Evolutionary conservation across 306 rosid species (phyloP).

Genomic region (Medicago arabica): DNA sequence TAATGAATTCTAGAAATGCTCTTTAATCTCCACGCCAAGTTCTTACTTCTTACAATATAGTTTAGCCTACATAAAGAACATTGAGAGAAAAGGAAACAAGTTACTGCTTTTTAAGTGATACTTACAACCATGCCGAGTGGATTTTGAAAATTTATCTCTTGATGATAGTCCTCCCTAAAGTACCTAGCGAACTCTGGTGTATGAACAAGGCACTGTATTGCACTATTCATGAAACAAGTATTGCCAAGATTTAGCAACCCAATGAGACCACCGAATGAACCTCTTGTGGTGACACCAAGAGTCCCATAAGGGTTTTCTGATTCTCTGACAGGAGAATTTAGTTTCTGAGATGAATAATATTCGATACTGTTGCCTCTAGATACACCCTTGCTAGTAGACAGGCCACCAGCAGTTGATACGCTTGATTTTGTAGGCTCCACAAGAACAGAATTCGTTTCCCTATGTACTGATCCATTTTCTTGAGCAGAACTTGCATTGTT

Average conservation of each 20-base stretch:
- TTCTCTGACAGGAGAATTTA: constrained; percentile 69
- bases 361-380: constrained; percentile 66
- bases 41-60: constrained; percentile 21
- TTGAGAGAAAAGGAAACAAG: constrained; percentile 41
- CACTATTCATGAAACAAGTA: constrained; percentile 99
- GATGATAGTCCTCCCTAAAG: constrained; percentile 95
- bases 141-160: constrained; percentile 90
- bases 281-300: constrained; percentile 86
- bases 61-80: constrained; percentile 32
- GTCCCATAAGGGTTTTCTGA: constrained; percentile 63
- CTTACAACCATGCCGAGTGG: constrained; percentile 99
- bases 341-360: constrained; percentile 62
- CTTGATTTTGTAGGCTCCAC: constrained; percentile 82
- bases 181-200: constrained; percentile 94
- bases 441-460: constrained; percentile 72
- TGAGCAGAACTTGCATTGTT: constrained; percentile 62
- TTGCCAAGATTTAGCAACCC: constrained; percentile 97
- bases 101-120: constrained; percentile 50
- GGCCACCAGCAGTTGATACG: constrained; percentile 85
- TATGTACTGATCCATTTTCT: constrained; percentile 79
- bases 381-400: constrained; percentile 79
- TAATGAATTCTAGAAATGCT: constrained; percentile 7
- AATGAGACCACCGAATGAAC: constrained; percentile 86
- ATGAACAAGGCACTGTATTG: constrained; percentile 96
- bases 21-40: constrained; percentile 34